Evolutionary conservation across 1,284 basidiomycete species (phyloP).

Genomic region (Microbotryum lychnidis-dioicae): DNA sequence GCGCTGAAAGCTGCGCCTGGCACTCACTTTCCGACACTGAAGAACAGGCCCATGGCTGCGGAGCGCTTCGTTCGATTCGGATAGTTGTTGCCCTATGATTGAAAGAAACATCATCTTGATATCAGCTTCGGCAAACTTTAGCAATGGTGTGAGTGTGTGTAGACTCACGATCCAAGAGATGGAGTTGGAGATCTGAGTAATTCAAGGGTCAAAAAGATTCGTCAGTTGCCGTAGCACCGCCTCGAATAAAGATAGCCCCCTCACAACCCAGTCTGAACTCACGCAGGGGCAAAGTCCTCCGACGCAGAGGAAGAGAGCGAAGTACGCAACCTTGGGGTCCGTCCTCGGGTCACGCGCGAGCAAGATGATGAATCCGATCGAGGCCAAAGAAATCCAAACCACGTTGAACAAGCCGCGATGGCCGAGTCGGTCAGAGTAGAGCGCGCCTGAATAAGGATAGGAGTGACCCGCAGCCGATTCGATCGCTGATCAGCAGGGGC

Average conservation of each 20-base stretch:
- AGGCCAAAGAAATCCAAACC: not conserved
- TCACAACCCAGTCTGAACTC: slow-evolving; percentile 10
- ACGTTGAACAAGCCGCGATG: not conserved
- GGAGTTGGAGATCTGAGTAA: slow-evolving; percentile 37
- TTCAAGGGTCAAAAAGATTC: not conserved
- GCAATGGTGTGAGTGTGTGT: slow-evolving; percentile 36
- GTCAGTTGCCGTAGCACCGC: too few species aligned
- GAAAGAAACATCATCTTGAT: not conserved
- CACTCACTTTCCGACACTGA: not conserved
- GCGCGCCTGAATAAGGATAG: not conserved
- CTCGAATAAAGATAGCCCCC: slow-evolving; percentile 24
- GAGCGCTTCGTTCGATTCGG: slow-evolving; percentile 33
- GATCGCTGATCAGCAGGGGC: not conserved
- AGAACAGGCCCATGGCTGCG: slow-evolving; percentile 40
- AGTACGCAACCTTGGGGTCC: not conserved
- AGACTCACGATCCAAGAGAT: slow-evolving; percentile 44
- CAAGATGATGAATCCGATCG: slow-evolving; percentile 4
- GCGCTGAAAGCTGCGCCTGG: not conserved
- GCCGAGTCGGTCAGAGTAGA: slow-evolving; percentile 2
- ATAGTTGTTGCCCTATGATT: slow-evolving; percentile 4
- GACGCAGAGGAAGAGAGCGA: slow-evolving; percentile 15
- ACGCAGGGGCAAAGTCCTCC: slow-evolving; percentile 19
- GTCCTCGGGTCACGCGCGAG: not conserved
- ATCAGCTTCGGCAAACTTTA: slow-evolving; percentile 41
- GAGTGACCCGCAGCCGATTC: not conserved